A percentile compares a stretch with the other conserved stretches of the same genome.
These are phyloP conservation scores for Eucalyptus urophylla DNA, from an alignment of 345 rosid genomes.

Conservation along the genomic window DNA sequence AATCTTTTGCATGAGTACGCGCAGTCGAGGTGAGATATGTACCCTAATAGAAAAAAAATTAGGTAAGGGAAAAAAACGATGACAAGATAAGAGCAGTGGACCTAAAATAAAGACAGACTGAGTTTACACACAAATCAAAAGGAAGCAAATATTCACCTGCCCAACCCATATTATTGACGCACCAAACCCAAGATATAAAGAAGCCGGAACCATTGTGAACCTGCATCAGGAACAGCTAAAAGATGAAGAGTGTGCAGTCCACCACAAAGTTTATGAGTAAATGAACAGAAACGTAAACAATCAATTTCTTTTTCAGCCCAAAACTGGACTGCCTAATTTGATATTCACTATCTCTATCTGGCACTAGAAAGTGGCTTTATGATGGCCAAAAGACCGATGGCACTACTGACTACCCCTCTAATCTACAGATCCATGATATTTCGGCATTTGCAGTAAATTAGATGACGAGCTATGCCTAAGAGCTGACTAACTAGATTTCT, in stretches of 20 bases:
- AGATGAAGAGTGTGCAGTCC: not conserved
- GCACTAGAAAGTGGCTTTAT: not conserved
- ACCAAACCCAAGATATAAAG: conserved; percentile 77
- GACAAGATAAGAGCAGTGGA: not conserved
- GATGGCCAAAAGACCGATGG: not conserved
- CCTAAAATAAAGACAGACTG: not conserved
- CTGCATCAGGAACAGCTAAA: conserved; percentile 2
- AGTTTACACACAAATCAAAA: not conserved
- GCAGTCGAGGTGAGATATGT: conserved; percentile 89
- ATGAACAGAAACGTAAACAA: not conserved
- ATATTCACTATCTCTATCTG: not conserved
- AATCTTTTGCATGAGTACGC: conserved; percentile 56
- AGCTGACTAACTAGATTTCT: not conserved
- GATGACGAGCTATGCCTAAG: not conserved
- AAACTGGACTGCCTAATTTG: not conserved
- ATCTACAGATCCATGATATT: not conserved
- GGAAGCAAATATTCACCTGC: conserved; percentile 39
- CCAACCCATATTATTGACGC: conserved; percentile 97
- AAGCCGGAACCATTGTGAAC: conserved; percentile 84
- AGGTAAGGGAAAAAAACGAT: not conserved
- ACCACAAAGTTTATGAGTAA: not conserved
- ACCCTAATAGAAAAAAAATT: conserved; percentile 34
- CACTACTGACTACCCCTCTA: not conserved
- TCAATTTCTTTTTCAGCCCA: not conserved
- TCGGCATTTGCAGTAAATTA: not conserved